These are phyloP conservation scores for Fraxinus cuspidata DNA, from an alignment of 257 asterid genomes.

Conservation along the genomic window DNA sequence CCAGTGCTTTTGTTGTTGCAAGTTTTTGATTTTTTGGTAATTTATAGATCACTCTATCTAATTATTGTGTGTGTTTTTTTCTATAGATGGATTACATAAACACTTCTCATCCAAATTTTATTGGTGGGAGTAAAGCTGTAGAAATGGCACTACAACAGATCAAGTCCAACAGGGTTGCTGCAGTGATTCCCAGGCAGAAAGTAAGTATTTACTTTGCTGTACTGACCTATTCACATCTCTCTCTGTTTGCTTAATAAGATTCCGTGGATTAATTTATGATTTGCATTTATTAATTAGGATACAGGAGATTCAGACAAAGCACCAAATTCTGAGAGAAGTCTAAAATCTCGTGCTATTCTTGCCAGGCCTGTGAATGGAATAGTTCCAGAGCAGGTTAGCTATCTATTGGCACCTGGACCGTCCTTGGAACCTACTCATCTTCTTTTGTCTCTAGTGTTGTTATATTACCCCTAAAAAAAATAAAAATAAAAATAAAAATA, in stretches of 20 bases:
- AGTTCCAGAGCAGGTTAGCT: constrained; percentile 76
- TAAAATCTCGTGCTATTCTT: constrained; percentile 65
- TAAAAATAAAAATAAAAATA: background rate
- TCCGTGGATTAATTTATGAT: constrained; percentile 9
- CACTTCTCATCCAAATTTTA: constrained; percentile 66
- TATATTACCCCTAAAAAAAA: background rate
- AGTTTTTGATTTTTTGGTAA: background rate
- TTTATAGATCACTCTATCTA: background rate
- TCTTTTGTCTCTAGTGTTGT: background rate
- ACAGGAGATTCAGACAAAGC: constrained; percentile 62
- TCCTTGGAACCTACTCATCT: background rate
- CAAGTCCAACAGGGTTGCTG: constrained; percentile 40
- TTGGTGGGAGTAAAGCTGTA: constrained; percentile 69
- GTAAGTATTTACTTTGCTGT: constrained; percentile 18
- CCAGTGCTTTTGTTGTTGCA: background rate
- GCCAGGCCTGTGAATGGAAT: constrained; percentile 77
- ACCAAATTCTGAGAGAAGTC: constrained; percentile 58
- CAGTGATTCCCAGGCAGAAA: constrained; percentile 35
- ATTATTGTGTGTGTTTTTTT: background rate
- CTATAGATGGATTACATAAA: constrained; percentile 65
- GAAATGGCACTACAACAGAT: constrained; percentile 53
- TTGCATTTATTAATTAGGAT: constrained; percentile 52
- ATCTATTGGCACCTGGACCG: background rate
- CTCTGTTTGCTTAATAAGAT: constrained; percentile 11
- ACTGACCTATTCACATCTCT: background rate